phyloP scores from a whole-genome alignment of 768 basidiomycete genomes.

The Bullera alba region DNA sequence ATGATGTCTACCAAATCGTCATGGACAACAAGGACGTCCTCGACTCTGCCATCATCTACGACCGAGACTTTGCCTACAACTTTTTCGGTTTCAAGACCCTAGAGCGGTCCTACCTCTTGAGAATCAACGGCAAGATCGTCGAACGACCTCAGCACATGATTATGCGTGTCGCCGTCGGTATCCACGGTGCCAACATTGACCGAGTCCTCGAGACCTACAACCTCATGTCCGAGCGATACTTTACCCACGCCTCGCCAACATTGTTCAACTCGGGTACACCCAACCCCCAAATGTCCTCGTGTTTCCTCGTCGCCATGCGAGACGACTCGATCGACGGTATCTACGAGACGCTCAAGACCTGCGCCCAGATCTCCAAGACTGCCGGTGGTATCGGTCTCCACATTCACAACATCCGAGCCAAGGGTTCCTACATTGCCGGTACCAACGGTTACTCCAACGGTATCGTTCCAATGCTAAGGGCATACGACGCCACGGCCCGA shows the following conservation, averaged over 20 bases:
- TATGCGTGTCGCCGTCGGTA: slow-evolving; percentile 98
- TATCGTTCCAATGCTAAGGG: slow-evolving; percentile 97
- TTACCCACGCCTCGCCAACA: slow-evolving; percentile 93
- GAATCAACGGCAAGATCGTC: slow-evolving; percentile 86
- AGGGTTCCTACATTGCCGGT: slow-evolving; percentile 89
- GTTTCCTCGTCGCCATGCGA: slow-evolving; percentile 97
- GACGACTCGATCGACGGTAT: slow-evolving; percentile 99
- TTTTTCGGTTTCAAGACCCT: slow-evolving; percentile 99
- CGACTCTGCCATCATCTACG: slow-evolving; percentile 93
- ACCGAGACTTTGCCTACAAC: slow-evolving; percentile 96
- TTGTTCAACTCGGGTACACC: slow-evolving; percentile 98
- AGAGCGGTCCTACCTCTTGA: slow-evolving; percentile 92
- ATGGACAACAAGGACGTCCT: slow-evolving; percentile 70
- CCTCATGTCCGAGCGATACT: slow-evolving; percentile 96
- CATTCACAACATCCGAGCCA: slow-evolving; percentile 94
- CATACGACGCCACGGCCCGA: slow-evolving; percentile 93
- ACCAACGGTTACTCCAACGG: slow-evolving; percentile 99
- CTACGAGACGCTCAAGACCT: slow-evolving; percentile 95
- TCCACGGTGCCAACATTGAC: slow-evolving; percentile 84
- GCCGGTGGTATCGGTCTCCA: slow-evolving; percentile 95
- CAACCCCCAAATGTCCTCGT: slow-evolving; percentile 83
- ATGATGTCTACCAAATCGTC: slow-evolving; percentile 75
- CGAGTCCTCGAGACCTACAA: slow-evolving; percentile 79
- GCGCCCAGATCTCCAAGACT: slow-evolving; percentile 98
- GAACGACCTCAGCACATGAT: slow-evolving; percentile 98